Conservation (phyloP, 257 asterid genomes). For the Catharanthus roseus region DNA sequence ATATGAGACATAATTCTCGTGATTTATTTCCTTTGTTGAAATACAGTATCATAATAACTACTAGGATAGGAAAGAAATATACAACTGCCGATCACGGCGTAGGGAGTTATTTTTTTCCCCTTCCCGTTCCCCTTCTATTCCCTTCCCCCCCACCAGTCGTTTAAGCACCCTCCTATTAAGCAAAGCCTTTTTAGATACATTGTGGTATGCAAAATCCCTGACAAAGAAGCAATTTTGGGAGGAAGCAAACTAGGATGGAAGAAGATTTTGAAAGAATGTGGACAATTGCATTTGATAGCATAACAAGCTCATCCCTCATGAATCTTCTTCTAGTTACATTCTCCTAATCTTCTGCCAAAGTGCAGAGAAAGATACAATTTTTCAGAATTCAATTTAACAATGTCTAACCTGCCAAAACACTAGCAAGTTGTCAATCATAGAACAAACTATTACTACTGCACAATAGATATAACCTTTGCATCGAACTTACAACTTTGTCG, state of each 20-base stretch:
- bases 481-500: constrained; percentile 23
- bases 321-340: constrained; percentile 14
- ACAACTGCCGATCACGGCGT: no score
- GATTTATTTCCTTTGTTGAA: no score
- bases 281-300: constrained; percentile 1
- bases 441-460: constrained; percentile 21
- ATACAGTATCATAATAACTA: no score
- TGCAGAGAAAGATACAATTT: constrained; percentile 4
- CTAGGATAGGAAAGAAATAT: no score
- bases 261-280: neutral
- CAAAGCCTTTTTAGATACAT: neutral
- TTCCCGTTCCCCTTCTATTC: no score
- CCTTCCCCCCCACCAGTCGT: no score
- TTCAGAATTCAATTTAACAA: constrained; percentile 13
- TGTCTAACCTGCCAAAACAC: constrained; percentile 17
- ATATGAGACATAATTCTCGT: no score
- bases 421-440: constrained; percentile 20
- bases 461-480: constrained; percentile 14
- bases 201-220: neutral
- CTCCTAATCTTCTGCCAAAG: neutral
- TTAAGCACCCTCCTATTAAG: no score
- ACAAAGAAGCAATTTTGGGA: neutral
- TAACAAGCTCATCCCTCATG: constrained; percentile 2
- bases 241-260: neutral
- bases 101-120: no score